A percentile compares a stretch with the other conserved stretches of the same genome.
These are phyloP conservation scores for Ascochyta fabae DNA, from an alignment of 2,329 filamentous ascomycete species.

Conservation along the genomic window DNA sequence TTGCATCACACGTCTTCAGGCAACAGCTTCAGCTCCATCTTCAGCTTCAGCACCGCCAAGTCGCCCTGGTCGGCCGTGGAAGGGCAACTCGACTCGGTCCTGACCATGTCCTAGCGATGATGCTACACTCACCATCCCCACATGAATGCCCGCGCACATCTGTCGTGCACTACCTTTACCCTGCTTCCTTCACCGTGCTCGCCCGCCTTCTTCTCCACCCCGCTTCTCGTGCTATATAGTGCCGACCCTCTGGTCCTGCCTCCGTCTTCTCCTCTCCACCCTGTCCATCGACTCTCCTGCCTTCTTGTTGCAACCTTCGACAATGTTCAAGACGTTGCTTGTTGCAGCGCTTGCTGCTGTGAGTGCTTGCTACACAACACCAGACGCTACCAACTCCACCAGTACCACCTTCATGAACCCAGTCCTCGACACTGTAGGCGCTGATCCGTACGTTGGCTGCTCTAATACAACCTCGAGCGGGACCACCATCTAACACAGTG, in stretches of 20 bases:
- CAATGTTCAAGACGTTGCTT: slow-evolving; percentile 30
- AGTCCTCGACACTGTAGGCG: slow-evolving; percentile 49
- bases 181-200: slow-evolving; percentile 5
- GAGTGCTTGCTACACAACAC: slow-evolving; percentile 20
- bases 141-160: slow-evolving; percentile 12
- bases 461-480: not conserved
- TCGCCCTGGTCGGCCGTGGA: not conserved
- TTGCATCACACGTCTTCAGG: too few relatives aligned
- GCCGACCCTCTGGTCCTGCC: not conserved
- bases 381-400: slow-evolving; percentile 19
- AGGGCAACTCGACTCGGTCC: too few relatives aligned
- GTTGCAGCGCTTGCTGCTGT: slow-evolving; percentile 26
- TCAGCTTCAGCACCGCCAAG: not conserved
- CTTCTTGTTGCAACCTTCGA: not conserved
- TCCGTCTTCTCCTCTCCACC: not conserved
- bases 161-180: slow-evolving; percentile 6
- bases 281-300: not conserved
- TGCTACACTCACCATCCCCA: not conserved
- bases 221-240: slow-evolving; percentile 9
- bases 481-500: not conserved
- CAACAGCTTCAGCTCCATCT: not conserved
- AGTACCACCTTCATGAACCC: slow-evolving; percentile 56
- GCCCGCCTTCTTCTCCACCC: slow-evolving; percentile 2
- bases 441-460: slow-evolving; percentile 49
- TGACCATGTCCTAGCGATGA: not conserved